Conservation (phyloP, 2,329 filamentous ascomycete genomes). For the Diaporthe caulivora region DNA sequence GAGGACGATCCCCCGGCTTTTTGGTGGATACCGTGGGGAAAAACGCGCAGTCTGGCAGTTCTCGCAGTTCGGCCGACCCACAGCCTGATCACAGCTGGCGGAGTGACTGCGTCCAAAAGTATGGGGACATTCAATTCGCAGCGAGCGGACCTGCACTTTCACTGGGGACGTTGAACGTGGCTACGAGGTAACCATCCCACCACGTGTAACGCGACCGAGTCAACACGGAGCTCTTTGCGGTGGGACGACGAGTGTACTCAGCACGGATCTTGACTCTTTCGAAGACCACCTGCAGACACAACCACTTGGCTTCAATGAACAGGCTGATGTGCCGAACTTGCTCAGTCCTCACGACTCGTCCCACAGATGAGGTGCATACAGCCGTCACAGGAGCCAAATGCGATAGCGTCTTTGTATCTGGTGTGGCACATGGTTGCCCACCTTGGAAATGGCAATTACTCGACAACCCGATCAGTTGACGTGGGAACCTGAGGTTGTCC, state of each 20-base stretch:
- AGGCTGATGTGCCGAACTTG: background rate
- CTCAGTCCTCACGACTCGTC: conserved; percentile 1
- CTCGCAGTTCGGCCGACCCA: conserved; percentile 6
- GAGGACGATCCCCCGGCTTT: conserved; percentile 19
- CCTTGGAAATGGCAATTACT: background rate
- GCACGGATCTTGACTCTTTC: conserved; percentile 10
- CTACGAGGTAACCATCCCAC: background rate
- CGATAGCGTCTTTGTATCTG: background rate
- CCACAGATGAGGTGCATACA: background rate
- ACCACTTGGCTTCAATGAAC: background rate
- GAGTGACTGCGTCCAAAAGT: conserved; percentile 8
- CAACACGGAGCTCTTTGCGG: background rate
- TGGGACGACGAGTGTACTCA: background rate
- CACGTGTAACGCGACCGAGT: conserved; percentile 16
- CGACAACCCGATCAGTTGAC: conserved; percentile 21
- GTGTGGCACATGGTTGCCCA: background rate
- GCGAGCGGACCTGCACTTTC: background rate
- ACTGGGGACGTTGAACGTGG: conserved; percentile 5
- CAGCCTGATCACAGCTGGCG: conserved; percentile 4
- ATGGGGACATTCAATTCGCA: background rate
- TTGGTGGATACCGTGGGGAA: conserved; percentile 31
- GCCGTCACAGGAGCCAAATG: background rate
- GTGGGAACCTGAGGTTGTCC: background rate
- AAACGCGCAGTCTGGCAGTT: conserved; percentile 9
- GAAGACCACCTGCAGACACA: background rate